These are phyloP conservation scores for Rhexocercosporidium sp. DNA, from an alignment of 2,329 filamentous ascomycete species.

Conservation along the genomic window DNA sequence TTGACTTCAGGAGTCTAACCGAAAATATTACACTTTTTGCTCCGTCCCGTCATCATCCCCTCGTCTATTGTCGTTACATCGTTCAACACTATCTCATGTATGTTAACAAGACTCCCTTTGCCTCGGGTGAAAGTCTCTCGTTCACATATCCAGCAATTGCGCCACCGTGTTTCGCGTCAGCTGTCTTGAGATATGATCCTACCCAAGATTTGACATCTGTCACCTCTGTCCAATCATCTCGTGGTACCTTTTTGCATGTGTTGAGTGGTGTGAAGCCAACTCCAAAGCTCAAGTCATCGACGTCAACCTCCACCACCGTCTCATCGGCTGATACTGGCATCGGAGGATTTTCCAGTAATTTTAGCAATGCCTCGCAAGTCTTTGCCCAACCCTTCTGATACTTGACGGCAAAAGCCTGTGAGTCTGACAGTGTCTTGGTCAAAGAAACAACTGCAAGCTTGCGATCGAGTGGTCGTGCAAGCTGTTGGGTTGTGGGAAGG, in stretches of 20 bases:
- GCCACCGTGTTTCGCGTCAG: constrained; percentile 75
- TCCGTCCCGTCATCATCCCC: constrained; percentile 1
- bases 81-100: constrained; percentile 49
- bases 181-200: constrained; percentile 64
- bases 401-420: constrained; percentile 78
- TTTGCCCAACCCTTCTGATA: constrained; percentile 91
- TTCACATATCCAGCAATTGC: constrained; percentile 73
- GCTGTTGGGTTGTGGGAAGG: constrained; percentile 85
- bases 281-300: constrained; percentile 94
- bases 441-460: constrained; percentile 93
- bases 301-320: constrained; percentile 82
- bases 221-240: constrained; percentile 87
- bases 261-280: constrained; percentile 93
- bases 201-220: constrained; percentile 84
- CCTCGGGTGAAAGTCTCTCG: constrained; percentile 70
- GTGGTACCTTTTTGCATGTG: constrained; percentile 77
- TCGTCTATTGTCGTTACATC: constrained; percentile 19
- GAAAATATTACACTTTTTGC: constrained; percentile 11
- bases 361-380: constrained; percentile 87
- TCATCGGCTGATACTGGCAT: constrained; percentile 71
- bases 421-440: constrained; percentile 89
- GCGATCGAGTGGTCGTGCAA: constrained; percentile 85
- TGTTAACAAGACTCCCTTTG: constrained; percentile 51
- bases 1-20: background rate
- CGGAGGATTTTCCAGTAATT: constrained; percentile 87